These are phyloP conservation scores for Neonectria magnoliae DNA, from an alignment of 2,329 filamentous ascomycete species.

Conservation along the genomic window DNA sequence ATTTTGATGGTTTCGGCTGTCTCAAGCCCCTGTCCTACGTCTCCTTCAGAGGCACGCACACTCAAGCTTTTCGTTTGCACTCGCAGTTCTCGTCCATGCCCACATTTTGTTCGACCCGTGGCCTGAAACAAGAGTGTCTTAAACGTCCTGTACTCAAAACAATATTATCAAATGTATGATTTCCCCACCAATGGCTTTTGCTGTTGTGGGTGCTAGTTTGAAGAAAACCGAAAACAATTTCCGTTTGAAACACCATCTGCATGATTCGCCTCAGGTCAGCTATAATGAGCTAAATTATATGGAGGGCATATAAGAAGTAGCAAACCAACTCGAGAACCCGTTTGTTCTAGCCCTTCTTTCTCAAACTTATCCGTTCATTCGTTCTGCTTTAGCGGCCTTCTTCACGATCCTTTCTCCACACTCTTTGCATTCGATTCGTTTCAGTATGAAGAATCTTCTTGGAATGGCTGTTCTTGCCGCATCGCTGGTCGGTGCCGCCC, in stretches of 20 bases:
- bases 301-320: not conserved
- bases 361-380: not conserved
- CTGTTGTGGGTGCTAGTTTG: not conserved
- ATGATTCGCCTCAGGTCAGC: not conserved
- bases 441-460: not conserved
- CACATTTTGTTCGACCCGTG: not conserved
- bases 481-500: constrained; percentile 4
- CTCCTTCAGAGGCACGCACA: not conserved
- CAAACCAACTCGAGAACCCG: not conserved
- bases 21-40: not conserved
- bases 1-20: not conserved
- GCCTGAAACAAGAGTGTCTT: not conserved
- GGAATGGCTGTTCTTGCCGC: not conserved
- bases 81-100: not conserved
- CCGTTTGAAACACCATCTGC: not conserved
- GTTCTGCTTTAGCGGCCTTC: not conserved
- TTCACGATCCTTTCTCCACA: not conserved
- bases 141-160: not conserved
- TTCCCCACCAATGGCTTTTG: not conserved
- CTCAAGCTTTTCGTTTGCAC: not conserved
- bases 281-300: not conserved
- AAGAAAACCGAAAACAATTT: not conserved
- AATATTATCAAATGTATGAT: not conserved
- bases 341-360: not conserved
- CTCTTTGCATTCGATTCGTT: not conserved